phyloP scores from a whole-genome alignment of 495 filamentous ascomycete genomes.

The Hypomontagnella submonticulosa region DNA sequence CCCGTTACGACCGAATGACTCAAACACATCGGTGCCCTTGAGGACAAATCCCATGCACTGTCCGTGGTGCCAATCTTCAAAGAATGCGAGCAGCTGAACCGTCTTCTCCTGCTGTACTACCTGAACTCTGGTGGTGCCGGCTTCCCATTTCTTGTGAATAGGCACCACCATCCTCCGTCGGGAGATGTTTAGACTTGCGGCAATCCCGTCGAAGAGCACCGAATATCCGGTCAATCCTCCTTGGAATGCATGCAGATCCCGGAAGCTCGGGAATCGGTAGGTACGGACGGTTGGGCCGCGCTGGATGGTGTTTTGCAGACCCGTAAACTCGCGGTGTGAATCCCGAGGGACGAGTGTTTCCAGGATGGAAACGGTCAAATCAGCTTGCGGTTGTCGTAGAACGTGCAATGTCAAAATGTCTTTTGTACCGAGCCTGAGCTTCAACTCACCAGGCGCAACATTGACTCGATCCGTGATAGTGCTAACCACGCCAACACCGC shows the following conservation, averaged over 20 bases:
- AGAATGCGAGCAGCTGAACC: slow-evolving; percentile 82
- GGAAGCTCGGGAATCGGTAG: slow-evolving; percentile 62
- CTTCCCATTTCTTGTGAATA: slow-evolving; percentile 91
- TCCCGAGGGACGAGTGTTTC: slow-evolving; percentile 71
- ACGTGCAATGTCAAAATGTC: slow-evolving; percentile 70
- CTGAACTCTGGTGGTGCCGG: slow-evolving; percentile 77
- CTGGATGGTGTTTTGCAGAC: slow-evolving; percentile 60
- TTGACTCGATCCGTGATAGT: slow-evolving; percentile 80
- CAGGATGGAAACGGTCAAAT: slow-evolving; percentile 73
- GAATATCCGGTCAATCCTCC: slow-evolving; percentile 78
- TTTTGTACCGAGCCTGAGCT: slow-evolving; percentile 68
- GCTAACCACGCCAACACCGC: slow-evolving; percentile 57
- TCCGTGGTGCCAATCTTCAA: slow-evolving; percentile 83
- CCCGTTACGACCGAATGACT: slow-evolving; percentile 72
- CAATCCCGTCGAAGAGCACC: slow-evolving; percentile 79
- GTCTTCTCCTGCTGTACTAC: slow-evolving; percentile 78
- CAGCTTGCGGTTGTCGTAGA: slow-evolving; percentile 71
- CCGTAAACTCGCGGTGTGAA: slow-evolving; percentile 62
- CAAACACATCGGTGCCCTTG: slow-evolving; percentile 81
- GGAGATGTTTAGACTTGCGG: slow-evolving; percentile 79
- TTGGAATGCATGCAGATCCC: slow-evolving; percentile 81
- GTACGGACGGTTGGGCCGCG: slow-evolving; percentile 60
- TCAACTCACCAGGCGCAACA: slow-evolving; percentile 78
- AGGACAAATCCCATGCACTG: slow-evolving; percentile 88
- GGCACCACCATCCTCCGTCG: slow-evolving; percentile 89